Conservation (phyloP, 768 basidiomycete species). For the Boletus rex-veris region DNA sequence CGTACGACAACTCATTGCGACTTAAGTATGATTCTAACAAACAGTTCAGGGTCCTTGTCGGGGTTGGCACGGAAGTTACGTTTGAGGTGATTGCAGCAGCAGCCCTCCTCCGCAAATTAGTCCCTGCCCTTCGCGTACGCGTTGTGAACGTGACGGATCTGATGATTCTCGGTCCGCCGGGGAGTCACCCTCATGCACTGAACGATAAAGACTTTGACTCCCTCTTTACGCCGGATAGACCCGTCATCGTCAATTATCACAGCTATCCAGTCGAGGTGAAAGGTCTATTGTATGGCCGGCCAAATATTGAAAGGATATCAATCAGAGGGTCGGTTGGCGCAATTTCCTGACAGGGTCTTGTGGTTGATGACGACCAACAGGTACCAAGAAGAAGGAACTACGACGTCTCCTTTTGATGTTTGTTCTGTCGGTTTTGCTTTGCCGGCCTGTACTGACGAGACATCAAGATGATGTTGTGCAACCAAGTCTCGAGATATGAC, state of each 20-base stretch:
- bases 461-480: constrained; percentile 68
- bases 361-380: constrained; percentile 18
- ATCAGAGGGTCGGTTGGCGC: constrained; percentile 44
- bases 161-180: constrained; percentile 71
- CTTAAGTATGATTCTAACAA: neutral
- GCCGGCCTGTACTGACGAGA: neutral
- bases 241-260: constrained; percentile 81
- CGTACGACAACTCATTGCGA: constrained; percentile 38
- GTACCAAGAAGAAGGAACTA: constrained; percentile 72
- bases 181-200: constrained; percentile 75
- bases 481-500: constrained; percentile 63
- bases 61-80: constrained; percentile 84
- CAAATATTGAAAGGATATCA: constrained; percentile 44
- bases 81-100: constrained; percentile 89
- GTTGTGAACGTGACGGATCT: constrained; percentile 90
- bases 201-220: constrained; percentile 55
- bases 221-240: constrained; percentile 68
- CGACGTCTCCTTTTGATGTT: constrained; percentile 79
- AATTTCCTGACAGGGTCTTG: neutral
- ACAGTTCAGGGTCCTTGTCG: constrained; percentile 63
- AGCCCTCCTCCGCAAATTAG: constrained; percentile 64
- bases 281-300: constrained; percentile 60
- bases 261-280: constrained; percentile 73
- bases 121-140: constrained; percentile 73
- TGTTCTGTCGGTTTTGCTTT: constrained; percentile 18